A percentile compares a stretch with the other conserved stretches of the same genome.
Evolutionary conservation across 73 alveolate genomes (phyloP).

Genomic region (Loxodes magnus): DNA sequence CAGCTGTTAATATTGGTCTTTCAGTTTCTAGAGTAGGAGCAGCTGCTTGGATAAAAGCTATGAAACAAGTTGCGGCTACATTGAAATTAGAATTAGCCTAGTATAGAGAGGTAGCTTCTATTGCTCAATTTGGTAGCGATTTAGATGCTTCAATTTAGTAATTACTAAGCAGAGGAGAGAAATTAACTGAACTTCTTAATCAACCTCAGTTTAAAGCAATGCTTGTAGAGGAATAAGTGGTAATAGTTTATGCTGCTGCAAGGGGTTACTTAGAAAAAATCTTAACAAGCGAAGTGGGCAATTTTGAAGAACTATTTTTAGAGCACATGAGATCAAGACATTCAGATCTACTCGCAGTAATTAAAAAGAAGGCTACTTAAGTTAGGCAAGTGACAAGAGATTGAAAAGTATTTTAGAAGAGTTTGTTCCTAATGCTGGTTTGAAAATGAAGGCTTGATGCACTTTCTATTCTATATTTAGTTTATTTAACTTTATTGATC

Average conservation of each 20-base stretch:
- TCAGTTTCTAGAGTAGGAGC: conserved; percentile 94
- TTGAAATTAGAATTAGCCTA: conserved; percentile 79
- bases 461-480: too few species aligned
- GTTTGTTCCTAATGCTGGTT: conserved; percentile 60
- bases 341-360: conserved; percentile 56
- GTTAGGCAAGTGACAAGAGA: conserved; percentile 42
- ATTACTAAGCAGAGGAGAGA: conserved; percentile 83
- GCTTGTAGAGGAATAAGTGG: conserved; percentile 89
- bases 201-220: conserved; percentile 78
- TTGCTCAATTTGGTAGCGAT: conserved; percentile 93
- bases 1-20: conserved; percentile 96
- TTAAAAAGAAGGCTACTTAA: conserved; percentile 26
- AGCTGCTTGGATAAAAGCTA: conserved; percentile 87
- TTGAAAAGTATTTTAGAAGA: conserved; percentile 48
- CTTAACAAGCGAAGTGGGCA: conserved; percentile 65
- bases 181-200: conserved; percentile 71
- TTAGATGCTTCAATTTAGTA: conserved; percentile 93
- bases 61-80: conserved; percentile 84
- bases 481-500: too few species aligned
- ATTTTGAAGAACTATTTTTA: conserved; percentile 61
- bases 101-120: conserved; percentile 96
- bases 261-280: conserved; percentile 88
- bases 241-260: conserved; percentile 90
- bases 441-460: conserved; percentile 22
- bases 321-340: conserved; percentile 51